Conservation (phyloP, 2,329 filamentous ascomycete genomes). For the Cercospora sp. region DNA sequence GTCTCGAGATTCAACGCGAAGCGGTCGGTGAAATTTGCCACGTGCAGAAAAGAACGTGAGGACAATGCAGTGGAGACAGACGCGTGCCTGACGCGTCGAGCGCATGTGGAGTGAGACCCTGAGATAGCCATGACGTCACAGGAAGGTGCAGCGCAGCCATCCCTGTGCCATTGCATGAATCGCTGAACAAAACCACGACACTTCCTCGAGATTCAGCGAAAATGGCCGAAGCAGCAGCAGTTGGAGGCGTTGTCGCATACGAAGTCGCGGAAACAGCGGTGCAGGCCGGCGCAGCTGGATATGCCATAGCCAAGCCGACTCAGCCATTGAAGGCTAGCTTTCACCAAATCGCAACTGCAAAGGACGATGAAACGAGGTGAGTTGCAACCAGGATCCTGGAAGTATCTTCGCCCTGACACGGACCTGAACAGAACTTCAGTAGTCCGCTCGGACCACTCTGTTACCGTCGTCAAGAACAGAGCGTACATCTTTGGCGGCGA, state of each 20-base stretch:
- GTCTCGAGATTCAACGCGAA: neutral
- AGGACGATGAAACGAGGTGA: conserved; percentile 38
- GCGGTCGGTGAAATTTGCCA: neutral
- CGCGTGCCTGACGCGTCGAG: neutral
- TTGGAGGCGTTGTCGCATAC: conserved; percentile 21
- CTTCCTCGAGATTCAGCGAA: neutral
- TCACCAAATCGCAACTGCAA: conserved; percentile 43
- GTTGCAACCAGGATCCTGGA: neutral
- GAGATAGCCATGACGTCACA: neutral
- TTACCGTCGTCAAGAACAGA: conserved; percentile 45
- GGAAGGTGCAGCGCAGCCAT: neutral
- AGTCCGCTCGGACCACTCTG: conserved; percentile 40
- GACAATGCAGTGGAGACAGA: neutral
- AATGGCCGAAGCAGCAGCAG: conserved; percentile 23
- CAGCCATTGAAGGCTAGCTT: conserved; percentile 47
- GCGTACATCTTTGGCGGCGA: conserved; percentile 50
- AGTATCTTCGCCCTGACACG: neutral
- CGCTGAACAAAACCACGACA: neutral
- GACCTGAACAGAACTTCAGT: conserved; percentile 30
- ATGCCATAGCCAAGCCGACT: conserved; percentile 42
- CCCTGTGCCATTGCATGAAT: neutral
- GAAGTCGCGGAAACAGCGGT: conserved; percentile 22
- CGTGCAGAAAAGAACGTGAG: neutral
- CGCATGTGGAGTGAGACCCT: neutral
- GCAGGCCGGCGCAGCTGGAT: conserved; percentile 16